phyloP scores from a whole-genome alignment of 2,329 filamentous ascomycete species.

The Cercospora sesami region DNA sequence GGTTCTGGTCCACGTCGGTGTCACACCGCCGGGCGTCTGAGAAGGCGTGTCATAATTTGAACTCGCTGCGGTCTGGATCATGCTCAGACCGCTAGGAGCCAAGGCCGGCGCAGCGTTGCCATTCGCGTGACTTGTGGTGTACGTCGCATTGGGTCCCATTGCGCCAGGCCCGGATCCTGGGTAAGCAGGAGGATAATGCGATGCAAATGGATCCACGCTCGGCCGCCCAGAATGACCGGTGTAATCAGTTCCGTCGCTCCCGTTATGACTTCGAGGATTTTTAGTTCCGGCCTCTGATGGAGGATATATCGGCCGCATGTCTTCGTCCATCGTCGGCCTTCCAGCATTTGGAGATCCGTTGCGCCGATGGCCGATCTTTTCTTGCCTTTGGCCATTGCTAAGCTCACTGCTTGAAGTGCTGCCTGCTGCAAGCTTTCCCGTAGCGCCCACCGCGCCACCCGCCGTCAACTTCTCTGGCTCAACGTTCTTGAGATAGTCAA shows the following conservation, averaged over 20 bases:
- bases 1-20: constrained; percentile 29
- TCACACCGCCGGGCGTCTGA: constrained; percentile 22
- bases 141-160: constrained; percentile 11
- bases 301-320: constrained; percentile 88
- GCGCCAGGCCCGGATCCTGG: constrained; percentile 11
- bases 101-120: background rate
- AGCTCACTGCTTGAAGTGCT: constrained; percentile 62
- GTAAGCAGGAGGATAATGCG: constrained; percentile 38
- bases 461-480: constrained; percentile 41
- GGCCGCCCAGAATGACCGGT: constrained; percentile 55
- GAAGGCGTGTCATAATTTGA: constrained; percentile 11
- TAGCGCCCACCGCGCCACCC: constrained; percentile 43
- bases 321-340: constrained; percentile 70
- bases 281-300: constrained; percentile 82
- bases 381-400: constrained; percentile 17
- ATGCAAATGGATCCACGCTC: constrained; percentile 40
- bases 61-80: constrained; percentile 14
- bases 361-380: constrained; percentile 47
- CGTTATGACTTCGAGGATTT: constrained; percentile 80
- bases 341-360: constrained; percentile 23
- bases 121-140: constrained; percentile 6
- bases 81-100: constrained; percentile 9
- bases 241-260: constrained; percentile 91
- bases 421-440: constrained; percentile 46
- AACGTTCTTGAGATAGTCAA: constrained; percentile 67